phyloP scores from a whole-genome alignment of 352 stramenopile genomes.

The Phytopythium mirpurense region DNA sequence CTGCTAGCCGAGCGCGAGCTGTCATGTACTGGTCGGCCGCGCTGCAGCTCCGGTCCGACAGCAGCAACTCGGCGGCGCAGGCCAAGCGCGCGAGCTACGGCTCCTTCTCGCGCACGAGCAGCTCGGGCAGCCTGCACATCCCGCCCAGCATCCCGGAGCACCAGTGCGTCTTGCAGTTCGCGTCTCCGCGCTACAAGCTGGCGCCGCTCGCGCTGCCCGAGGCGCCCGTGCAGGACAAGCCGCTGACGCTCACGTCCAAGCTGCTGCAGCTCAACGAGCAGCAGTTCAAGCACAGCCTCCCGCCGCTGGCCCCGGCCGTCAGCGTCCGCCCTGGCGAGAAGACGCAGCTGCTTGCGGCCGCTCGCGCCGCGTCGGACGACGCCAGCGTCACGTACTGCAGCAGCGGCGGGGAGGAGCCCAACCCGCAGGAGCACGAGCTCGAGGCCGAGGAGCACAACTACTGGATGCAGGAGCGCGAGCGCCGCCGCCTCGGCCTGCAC shows the following conservation, averaged over 20 bases:
- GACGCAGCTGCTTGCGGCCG: conserved; percentile 21
- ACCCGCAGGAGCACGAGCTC: conserved; percentile 26
- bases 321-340: conserved; percentile 16
- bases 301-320: conserved; percentile 1
- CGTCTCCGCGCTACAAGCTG: conserved; percentile 24
- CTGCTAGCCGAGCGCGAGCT: too few species aligned
- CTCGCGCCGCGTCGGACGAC: conserved; percentile 15
- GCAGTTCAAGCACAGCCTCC: conserved; percentile 10
- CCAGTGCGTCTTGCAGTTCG: conserved; percentile 59
- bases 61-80: conserved; percentile 14
- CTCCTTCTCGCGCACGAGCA: conserved; percentile 41
- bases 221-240: conserved; percentile 17
- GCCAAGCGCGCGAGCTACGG: conserved; percentile 40
- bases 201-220: background rate
- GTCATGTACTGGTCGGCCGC: conserved; percentile 79
- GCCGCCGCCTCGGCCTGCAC: conserved; percentile 28
- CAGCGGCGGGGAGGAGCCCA: conserved; percentile 19
- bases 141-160: conserved; percentile 74
- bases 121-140: conserved; percentile 44
- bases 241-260: conserved; percentile 22
- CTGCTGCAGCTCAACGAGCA: conserved; percentile 18
- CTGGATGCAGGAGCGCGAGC: conserved; percentile 71
- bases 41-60: conserved; percentile 46
- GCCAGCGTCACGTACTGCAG: conserved; percentile 1
- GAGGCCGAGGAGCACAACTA: conserved; percentile 49